These are phyloP conservation scores for Russula griseocarnosa DNA, from an alignment of 768 basidiomycete genomes.

Conservation along the genomic window DNA sequence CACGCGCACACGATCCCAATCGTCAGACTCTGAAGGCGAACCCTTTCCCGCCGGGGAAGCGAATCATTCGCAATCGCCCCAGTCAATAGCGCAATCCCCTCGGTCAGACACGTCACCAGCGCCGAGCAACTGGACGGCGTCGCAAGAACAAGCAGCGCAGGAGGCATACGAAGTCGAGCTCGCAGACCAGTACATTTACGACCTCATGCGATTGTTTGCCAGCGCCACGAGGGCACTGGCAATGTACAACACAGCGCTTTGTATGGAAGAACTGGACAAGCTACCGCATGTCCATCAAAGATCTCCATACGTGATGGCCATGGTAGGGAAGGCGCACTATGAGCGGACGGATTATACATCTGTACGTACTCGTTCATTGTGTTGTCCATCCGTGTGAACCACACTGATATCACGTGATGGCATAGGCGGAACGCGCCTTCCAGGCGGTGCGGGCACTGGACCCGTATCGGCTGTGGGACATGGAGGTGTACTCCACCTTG, in stretches of 20 bases:
- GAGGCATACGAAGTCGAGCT: constrained; percentile 66
- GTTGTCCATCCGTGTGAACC: constrained; percentile 11
- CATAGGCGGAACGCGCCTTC: constrained; percentile 87
- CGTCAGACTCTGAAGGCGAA: constrained; percentile 71
- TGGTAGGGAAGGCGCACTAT: constrained; percentile 85
- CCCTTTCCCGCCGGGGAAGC: constrained; percentile 44
- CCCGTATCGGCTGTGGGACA: constrained; percentile 86
- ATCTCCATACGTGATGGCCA: constrained; percentile 72
- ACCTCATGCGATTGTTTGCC: constrained; percentile 77
- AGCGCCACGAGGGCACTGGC: constrained; percentile 71
- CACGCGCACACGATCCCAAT: constrained; percentile 53
- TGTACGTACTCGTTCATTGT: constrained; percentile 47
- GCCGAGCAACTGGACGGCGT: constrained; percentile 58
- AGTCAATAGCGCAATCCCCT: constrained; percentile 33
- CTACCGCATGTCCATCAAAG: constrained; percentile 71
- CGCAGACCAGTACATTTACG: constrained; percentile 81
- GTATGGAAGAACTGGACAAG: constrained; percentile 70
- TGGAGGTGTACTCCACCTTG: constrained; percentile 95
- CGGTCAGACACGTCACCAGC: constrained; percentile 56
- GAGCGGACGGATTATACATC: constrained; percentile 85
- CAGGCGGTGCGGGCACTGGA: constrained; percentile 73
- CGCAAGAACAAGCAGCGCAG: constrained; percentile 67
- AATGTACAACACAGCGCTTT: constrained; percentile 69
- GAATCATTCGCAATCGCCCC: constrained; percentile 57
- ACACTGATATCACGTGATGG: constrained; percentile 26